These are phyloP conservation scores for Trichomonascaceae sp. DNA, from an alignment of 1,139 yeast genomes.

Conservation along the genomic window DNA sequence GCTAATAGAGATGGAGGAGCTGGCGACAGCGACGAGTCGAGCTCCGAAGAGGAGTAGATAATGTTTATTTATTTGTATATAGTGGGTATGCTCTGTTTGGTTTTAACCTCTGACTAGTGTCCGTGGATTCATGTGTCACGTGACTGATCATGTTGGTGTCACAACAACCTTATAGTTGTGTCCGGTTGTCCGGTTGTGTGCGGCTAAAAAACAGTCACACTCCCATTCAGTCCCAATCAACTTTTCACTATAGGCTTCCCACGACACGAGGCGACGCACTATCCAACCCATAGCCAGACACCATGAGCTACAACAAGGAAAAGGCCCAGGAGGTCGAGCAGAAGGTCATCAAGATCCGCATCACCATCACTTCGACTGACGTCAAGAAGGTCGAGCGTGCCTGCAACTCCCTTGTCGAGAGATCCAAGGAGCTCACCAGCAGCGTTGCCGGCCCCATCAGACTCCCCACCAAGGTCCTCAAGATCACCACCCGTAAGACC, in stretches of 20 bases:
- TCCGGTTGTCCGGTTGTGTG: slow-evolving; percentile 1
- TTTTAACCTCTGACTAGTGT: too few species aligned
- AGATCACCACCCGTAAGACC: slow-evolving; percentile 99
- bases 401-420: slow-evolving; percentile 77
- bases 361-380: slow-evolving; percentile 97
- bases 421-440: slow-evolving; percentile 73
- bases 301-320: slow-evolving; percentile 30
- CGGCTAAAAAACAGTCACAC: slow-evolving; percentile 2
- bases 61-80: background rate
- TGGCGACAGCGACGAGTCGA: slow-evolving; percentile 14
- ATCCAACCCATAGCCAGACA: too few species aligned
- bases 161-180: slow-evolving; percentile 1
- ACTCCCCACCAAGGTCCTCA: slow-evolving; percentile 98
- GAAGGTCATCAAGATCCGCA: slow-evolving; percentile 94
- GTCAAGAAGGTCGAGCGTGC: slow-evolving; percentile 95
- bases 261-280: too few species aligned
- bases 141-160: background rate
- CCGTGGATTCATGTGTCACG: too few species aligned
- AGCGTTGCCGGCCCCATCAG: slow-evolving; percentile 90
- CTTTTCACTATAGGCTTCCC: background rate
- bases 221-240: background rate
- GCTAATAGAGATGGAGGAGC: slow-evolving; percentile 12
- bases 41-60: slow-evolving; percentile 23
- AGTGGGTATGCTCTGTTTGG: too few species aligned
- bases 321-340: slow-evolving; percentile 77